Conservation (phyloP, 257 asterid genomes). For the Gynochthodes officinalis region DNA sequence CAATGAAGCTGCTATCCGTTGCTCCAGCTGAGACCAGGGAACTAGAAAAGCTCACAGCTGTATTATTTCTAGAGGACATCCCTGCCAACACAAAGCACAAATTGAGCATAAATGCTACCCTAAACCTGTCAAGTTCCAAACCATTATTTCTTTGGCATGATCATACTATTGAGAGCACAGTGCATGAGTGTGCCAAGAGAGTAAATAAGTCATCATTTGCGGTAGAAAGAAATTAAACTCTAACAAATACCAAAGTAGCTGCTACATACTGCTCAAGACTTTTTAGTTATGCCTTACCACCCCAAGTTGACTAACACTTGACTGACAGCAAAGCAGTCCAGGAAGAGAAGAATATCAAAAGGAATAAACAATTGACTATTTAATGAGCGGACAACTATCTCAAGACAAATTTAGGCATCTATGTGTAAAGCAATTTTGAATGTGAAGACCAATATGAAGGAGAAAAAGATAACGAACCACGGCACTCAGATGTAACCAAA, state of each 20-base stretch:
- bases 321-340: neutral
- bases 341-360: neutral
- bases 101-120: neutral
- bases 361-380: neutral
- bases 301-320: neutral
- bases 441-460: neutral
- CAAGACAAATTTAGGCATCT: neutral
- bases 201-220: neutral
- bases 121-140: neutral
- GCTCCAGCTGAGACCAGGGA: conserved; percentile 11
- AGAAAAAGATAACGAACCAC: neutral
- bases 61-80: conserved; percentile 31
- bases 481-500: neutral
- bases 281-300: neutral
- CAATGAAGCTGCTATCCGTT: conserved; percentile 17
- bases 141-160: neutral
- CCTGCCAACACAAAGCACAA: conserved; percentile 28
- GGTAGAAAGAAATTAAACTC: neutral
- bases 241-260: neutral
- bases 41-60: conserved; percentile 18
- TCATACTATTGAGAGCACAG: neutral
- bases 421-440: neutral
- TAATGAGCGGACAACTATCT: neutral
- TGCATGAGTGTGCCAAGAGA: neutral
- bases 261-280: neutral